A percentile compares a stretch with the other conserved stretches of the same genome.
These are phyloP conservation scores for Candida fluviatilis DNA, from an alignment of 805 yeast species.

Conservation along the genomic window DNA sequence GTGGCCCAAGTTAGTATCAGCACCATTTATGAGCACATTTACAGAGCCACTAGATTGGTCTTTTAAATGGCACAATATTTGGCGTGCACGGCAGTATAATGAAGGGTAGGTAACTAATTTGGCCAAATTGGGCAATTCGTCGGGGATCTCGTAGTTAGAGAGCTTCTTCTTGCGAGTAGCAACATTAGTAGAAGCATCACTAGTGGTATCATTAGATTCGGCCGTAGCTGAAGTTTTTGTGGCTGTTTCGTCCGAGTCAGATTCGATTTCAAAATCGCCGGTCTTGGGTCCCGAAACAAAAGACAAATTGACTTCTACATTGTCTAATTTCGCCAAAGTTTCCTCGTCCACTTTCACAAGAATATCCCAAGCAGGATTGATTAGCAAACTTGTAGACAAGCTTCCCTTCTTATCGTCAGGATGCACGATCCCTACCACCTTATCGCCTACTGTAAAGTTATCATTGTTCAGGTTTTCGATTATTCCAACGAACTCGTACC, in stretches of 20 bases:
- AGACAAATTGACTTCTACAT: slow-evolving; percentile 21
- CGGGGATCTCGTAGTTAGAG: slow-evolving; percentile 8
- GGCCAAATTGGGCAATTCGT: slow-evolving; percentile 25
- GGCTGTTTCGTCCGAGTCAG: slow-evolving; percentile 3
- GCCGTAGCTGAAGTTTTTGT: too few species aligned
- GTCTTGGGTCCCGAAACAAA: slow-evolving; percentile 8
- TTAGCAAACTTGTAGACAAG: slow-evolving; percentile 50
- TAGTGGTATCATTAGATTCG: too few species aligned
- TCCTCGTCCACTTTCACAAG: slow-evolving; percentile 24
- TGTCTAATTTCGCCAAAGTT: slow-evolving; percentile 15
- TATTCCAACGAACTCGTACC: slow-evolving; percentile 66
- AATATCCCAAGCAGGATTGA: slow-evolving; percentile 49
- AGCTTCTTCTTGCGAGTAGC: slow-evolving; percentile 2
- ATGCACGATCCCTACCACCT: slow-evolving; percentile 58
- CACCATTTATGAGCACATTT: slow-evolving; percentile 39
- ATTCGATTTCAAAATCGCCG: slow-evolving; percentile 13
- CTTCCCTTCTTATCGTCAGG: slow-evolving; percentile 54
- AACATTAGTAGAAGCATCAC: too few species aligned
- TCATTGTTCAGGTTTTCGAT: slow-evolving; percentile 52
- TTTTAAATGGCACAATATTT: slow-evolving; percentile 25
- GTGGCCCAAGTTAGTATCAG: slow-evolving; percentile 35
- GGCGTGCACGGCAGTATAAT: slow-evolving; percentile 35
- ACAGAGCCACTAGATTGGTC: slow-evolving; percentile 14
- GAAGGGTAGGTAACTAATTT: slow-evolving; percentile 30
- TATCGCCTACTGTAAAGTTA: slow-evolving; percentile 52